Evolutionary conservation across 2,329 filamentous ascomycete genomes (phyloP).

Genomic region (Plectosphaerella cucumerina): DNA sequence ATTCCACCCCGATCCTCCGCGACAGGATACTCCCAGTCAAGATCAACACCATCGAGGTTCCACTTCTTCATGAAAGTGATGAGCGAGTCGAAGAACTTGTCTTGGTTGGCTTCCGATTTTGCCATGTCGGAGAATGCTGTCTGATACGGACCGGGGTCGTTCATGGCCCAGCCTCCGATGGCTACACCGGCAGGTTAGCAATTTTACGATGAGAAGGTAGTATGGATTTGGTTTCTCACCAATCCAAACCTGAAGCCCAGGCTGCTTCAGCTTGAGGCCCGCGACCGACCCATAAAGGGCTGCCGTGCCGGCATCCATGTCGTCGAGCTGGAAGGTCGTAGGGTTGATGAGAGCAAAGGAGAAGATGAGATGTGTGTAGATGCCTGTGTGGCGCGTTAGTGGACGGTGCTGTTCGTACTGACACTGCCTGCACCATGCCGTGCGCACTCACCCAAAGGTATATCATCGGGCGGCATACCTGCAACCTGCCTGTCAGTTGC

Average conservation of each 20-base stretch:
- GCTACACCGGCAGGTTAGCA: slow-evolving; percentile 9
- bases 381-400: neutral
- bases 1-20: slow-evolving; percentile 11
- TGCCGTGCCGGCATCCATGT: slow-evolving; percentile 1
- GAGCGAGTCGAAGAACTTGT: slow-evolving; percentile 15
- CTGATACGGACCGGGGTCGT: slow-evolving; percentile 24
- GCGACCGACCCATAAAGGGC: neutral
- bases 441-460: neutral
- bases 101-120: slow-evolving; percentile 1
- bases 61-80: slow-evolving; percentile 14
- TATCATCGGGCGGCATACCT: neutral
- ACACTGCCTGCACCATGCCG: neutral
- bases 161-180: slow-evolving; percentile 37
- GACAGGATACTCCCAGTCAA: slow-evolving; percentile 19
- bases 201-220: neutral
- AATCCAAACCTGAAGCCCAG: slow-evolving; percentile 28
- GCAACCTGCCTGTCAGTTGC: neutral
- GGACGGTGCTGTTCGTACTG: neutral
- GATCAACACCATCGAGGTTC: slow-evolving; percentile 20
- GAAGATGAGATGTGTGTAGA: slow-evolving; percentile 28
- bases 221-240: neutral
- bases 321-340: slow-evolving; percentile 16
- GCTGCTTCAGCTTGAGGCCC: slow-evolving; percentile 21
- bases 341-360: slow-evolving; percentile 28
- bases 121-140: slow-evolving; percentile 20